Conservation (phyloP, 768 basidiomycete species). For the Lactarius indigo region DNA sequence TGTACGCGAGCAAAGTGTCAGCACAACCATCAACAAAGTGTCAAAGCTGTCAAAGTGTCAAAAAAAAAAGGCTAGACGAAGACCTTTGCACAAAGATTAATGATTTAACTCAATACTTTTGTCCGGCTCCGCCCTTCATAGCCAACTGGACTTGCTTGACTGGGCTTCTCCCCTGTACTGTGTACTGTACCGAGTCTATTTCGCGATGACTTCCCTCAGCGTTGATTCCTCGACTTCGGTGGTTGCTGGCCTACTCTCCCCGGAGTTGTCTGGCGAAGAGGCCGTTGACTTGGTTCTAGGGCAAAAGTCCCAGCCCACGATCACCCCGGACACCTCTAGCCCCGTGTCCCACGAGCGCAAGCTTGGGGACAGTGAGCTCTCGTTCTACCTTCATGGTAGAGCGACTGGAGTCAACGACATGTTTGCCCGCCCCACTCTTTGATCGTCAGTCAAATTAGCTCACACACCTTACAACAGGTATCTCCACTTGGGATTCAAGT, state of each 20-base stretch:
- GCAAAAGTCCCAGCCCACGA: neutral
- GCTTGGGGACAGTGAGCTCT: constrained; percentile 72
- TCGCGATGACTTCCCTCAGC: neutral
- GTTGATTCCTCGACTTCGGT: neutral
- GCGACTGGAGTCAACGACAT: constrained; percentile 84
- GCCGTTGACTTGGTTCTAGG: neutral
- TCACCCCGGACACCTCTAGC: neutral
- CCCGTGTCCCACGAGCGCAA: constrained; percentile 42
- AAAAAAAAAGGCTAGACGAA: too few relatives aligned
- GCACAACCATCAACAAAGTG: too few relatives aligned
- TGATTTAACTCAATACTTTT: too few relatives aligned
- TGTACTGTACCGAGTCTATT: neutral
- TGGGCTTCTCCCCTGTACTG: neutral
- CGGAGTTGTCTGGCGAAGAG: constrained; percentile 12
- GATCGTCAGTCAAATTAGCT: neutral
- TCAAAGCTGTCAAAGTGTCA: too few relatives aligned
- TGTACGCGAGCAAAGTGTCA: too few relatives aligned
- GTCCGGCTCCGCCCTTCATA: too few relatives aligned
- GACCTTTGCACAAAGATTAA: too few relatives aligned
- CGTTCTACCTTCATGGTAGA: constrained; percentile 78
- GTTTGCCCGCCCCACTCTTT: constrained; percentile 39
- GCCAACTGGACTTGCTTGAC: neutral
- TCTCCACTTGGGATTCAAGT: constrained; percentile 65
- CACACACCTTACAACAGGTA: constrained; percentile 52
- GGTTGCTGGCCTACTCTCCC: constrained; percentile 9